Conservation (phyloP, 2,329 filamentous ascomycete species). For the Niveomyces coronatus region DNA sequence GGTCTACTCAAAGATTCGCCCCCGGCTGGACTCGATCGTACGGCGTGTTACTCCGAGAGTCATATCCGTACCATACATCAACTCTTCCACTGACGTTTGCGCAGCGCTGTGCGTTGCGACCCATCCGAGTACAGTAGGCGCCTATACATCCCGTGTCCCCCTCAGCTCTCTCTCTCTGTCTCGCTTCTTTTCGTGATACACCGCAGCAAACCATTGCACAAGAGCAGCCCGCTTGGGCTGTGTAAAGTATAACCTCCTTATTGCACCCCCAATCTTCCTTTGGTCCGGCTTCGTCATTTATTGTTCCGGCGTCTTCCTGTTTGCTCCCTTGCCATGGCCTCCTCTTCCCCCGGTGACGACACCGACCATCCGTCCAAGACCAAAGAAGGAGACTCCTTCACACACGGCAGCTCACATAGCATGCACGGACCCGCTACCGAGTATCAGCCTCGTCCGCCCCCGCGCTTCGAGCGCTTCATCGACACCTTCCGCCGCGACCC, state of each 20-base stretch:
- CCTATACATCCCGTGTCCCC: no score
- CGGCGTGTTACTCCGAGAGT: no score
- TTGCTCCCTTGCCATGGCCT: constrained; percentile 23
- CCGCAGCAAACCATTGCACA: constrained; percentile 8
- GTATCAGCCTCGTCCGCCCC: constrained; percentile 18
- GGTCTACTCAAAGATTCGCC: no score
- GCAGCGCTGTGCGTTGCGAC: no score
- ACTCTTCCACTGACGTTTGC: no score
- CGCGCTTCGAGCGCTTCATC: constrained; percentile 34
- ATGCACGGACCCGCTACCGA: constrained; percentile 41
- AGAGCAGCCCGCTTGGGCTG: no score
- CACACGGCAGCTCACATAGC: constrained; percentile 38
- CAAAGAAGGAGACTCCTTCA: constrained; percentile 47
- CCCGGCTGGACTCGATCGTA: no score
- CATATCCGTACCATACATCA: no score
- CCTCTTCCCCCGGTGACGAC: constrained; percentile 30
- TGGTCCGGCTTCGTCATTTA: not conserved
- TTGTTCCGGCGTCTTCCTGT: not conserved
- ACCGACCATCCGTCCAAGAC: constrained; percentile 46
- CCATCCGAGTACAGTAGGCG: no score
- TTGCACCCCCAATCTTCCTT: no score
- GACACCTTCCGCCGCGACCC: constrained; percentile 57
- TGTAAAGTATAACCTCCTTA: no score
- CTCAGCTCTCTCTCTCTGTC: no score
- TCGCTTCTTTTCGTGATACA: constrained; percentile 8